Evolutionary conservation across 2,329 filamentous ascomycete species (phyloP).

Genomic region (Tolypocladium ovalisporum): DNA sequence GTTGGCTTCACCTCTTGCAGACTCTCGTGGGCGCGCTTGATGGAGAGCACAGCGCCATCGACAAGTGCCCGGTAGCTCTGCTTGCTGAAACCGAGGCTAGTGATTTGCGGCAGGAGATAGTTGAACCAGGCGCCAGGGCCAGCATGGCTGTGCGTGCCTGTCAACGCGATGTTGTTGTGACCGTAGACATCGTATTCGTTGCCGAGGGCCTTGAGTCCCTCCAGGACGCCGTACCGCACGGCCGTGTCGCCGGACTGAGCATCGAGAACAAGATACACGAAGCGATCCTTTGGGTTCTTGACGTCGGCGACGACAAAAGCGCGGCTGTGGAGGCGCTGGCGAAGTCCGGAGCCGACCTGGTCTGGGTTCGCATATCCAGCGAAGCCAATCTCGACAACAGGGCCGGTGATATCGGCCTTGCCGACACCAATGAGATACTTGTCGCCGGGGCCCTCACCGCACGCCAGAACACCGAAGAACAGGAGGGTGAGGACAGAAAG

Average conservation of each 20-base stretch:
- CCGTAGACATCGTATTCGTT: slow-evolving; percentile 63
- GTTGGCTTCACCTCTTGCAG: slow-evolving; percentile 28
- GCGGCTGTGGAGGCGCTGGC: slow-evolving; percentile 79
- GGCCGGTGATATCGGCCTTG: slow-evolving; percentile 53
- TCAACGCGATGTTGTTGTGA: slow-evolving; percentile 75
- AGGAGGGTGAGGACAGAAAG: slow-evolving; percentile 3
- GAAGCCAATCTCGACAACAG: slow-evolving; percentile 81
- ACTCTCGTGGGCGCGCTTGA: slow-evolving; percentile 60
- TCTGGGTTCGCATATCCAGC: slow-evolving; percentile 85
- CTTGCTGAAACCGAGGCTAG: slow-evolving; percentile 72
- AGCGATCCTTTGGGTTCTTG: slow-evolving; percentile 54
- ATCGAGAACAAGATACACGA: slow-evolving; percentile 83
- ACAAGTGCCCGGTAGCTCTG: slow-evolving; percentile 87
- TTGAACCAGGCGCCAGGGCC: slow-evolving; percentile 91
- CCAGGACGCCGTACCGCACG: slow-evolving; percentile 73
- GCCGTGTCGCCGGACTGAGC: slow-evolving; percentile 83
- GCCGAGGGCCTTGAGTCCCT: slow-evolving; percentile 60
- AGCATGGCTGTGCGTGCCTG: slow-evolving; percentile 86
- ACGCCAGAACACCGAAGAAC: slow-evolving; percentile 3
- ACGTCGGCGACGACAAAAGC: slow-evolving; percentile 77
- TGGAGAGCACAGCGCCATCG: slow-evolving; percentile 71
- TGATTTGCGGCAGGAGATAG: slow-evolving; percentile 85
- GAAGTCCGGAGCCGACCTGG: slow-evolving; percentile 72
- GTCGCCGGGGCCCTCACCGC: slow-evolving; percentile 10
- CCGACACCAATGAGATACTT: slow-evolving; percentile 43